Percentiles rank a stretch among this genome's conserved stretches.
Conservation (phyloP, 2,329 filamentous ascomycete species). For the Fusarium burgessii region DNA sequence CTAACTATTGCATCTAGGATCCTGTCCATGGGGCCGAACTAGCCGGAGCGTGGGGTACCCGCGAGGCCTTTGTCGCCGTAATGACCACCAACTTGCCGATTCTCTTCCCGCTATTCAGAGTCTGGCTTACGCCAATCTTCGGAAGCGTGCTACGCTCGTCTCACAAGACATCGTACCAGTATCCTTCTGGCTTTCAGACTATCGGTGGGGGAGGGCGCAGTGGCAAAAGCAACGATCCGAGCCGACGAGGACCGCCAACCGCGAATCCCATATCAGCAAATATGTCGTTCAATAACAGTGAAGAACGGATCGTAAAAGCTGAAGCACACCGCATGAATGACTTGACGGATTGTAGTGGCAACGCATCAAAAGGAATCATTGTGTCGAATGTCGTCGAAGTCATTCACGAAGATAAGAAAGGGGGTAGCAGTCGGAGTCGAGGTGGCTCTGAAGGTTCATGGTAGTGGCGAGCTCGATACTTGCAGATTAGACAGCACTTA, state of each 20-base stretch:
- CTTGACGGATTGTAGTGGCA: conserved; percentile 27
- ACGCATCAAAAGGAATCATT: conserved; percentile 50
- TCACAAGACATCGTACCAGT: conserved; percentile 52
- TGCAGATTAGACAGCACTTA: neutral
- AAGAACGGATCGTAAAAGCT: conserved; percentile 57
- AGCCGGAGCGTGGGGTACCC: conserved; percentile 55
- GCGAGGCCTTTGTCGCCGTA: conserved; percentile 57
- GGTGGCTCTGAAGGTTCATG: conserved; percentile 20
- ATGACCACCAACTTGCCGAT: conserved; percentile 57
- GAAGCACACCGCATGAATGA: conserved; percentile 54
- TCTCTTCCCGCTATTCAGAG: conserved; percentile 58
- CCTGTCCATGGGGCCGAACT: conserved; percentile 53
- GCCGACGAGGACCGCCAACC: conserved; percentile 49
- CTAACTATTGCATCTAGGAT: conserved; percentile 44
- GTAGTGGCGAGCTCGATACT: neutral
- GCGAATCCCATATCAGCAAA: conserved; percentile 52
- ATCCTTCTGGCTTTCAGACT: conserved; percentile 54
- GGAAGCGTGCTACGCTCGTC: conserved; percentile 51
- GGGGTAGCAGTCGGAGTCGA: conserved; percentile 1
- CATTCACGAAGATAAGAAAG: conserved; percentile 39
- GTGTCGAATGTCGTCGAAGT: conserved; percentile 58
- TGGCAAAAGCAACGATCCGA: conserved; percentile 46
- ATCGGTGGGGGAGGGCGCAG: conserved; percentile 55
- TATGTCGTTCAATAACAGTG: conserved; percentile 54
- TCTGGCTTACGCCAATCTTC: conserved; percentile 52